Evolutionary conservation across 768 basidiomycete genomes (phyloP), one percentile per base, ranked within the genome.

Genomic region (Kwoniella mangroviensis): DNA sequence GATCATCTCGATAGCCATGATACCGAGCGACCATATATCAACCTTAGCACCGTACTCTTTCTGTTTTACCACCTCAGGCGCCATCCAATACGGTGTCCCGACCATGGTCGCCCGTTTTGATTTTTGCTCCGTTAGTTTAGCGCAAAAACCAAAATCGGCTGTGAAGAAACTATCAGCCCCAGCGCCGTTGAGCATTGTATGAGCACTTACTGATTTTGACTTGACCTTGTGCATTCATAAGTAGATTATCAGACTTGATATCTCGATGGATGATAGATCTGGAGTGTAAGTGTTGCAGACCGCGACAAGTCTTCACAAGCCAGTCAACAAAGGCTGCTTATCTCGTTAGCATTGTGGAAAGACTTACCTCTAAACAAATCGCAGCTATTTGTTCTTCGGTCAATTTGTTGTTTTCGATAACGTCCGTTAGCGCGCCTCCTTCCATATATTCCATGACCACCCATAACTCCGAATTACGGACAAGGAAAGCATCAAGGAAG

Each of bases 381-480:
- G 91, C 91, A 15, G 92, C 89, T 60, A 98, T 96, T 84, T 98
- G 94, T 79, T 94, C 93, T 85, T 98, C 94, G 81, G 92, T 92
- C 71, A 98, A 84, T 52, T 92, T 89, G 83, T 98, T 98, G 76
- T 95, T 94, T 85, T 98, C 96, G 77, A 99, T 98, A 54, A 99
- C 91, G 84, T 98, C 96, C 26, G 94, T 98, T 78, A 99, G 85
- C 19, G 96, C 94, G 4, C 84, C 83, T 51, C 95, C 95, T 84
- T 98, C 95, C 96, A 98, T 98, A 84, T 95, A 98, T 85, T 98
- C 97, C 97, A 99, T 98, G 67, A 98, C 94, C 49, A 99, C 94
- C 97, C 97, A 98, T 3, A 99, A 87, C 80, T 96, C 94, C 63
- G 87, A 90, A 81, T 86, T 90, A 84, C 91, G 91, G 63, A 97